Evolutionary conservation across 1,139 yeast species (phyloP).

Genomic region (Candida anutae): DNA sequence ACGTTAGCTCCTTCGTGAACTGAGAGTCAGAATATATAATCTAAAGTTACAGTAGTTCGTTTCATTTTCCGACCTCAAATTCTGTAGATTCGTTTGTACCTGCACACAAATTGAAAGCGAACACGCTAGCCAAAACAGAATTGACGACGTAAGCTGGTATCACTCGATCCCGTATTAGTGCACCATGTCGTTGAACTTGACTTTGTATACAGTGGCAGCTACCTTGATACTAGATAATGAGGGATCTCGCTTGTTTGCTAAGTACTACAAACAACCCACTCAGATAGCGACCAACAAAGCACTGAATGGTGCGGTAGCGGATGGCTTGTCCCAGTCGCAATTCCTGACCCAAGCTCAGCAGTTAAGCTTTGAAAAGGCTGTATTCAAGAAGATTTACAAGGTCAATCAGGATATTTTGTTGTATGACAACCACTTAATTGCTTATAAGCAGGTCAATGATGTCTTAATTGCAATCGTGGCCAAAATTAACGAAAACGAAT

Average conservation of each 20-base stretch:
- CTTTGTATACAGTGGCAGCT: conserved; percentile 74
- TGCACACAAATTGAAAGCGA: conserved; percentile 1
- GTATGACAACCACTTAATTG: conserved; percentile 69
- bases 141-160: not conserved
- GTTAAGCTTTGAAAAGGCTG: conserved; percentile 62
- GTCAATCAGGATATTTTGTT: conserved; percentile 75
- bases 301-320: conserved; percentile 1
- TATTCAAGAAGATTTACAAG: conserved; percentile 71
- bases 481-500: conserved; percentile 78
- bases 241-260: conserved; percentile 75
- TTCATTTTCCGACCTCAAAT: not conserved
- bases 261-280: conserved; percentile 57
- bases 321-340: conserved; percentile 6
- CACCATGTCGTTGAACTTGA: conserved; percentile 48
- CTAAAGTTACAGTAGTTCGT: not conserved
- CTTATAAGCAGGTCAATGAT: conserved; percentile 82
- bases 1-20: conserved; percentile 11
- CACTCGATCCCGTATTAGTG: not conserved
- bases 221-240: conserved; percentile 72
- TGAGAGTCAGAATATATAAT: conserved; percentile 1
- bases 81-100: not conserved
- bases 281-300: conserved; percentile 5
- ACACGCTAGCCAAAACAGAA: conserved; percentile 1
- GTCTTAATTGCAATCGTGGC: conserved; percentile 64
- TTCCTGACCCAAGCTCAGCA: conserved; percentile 51